phyloP scores from a whole-genome alignment of 805 yeast genomes.

The Zygoascus flipseniorum region DNA sequence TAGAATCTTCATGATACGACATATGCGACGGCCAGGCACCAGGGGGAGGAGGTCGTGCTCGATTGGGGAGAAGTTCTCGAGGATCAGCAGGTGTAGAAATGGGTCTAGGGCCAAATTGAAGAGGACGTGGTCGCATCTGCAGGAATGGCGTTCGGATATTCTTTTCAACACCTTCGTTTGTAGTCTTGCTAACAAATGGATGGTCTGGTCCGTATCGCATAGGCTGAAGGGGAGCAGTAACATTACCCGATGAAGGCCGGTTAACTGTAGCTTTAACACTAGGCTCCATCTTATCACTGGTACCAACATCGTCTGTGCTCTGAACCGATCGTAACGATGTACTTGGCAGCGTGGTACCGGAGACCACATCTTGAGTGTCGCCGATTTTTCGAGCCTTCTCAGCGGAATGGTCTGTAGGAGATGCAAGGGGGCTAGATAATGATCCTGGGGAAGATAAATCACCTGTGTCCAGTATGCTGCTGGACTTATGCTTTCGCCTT shows the following conservation, averaged over 20 bases:
- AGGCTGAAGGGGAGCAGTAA: not conserved
- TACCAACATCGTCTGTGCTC: not conserved
- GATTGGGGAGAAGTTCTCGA: not conserved
- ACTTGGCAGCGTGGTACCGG: not conserved
- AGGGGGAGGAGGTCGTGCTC: not conserved
- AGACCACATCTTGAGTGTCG: not conserved
- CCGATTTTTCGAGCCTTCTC: not conserved
- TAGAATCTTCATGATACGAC: not conserved
- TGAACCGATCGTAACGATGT: not conserved
- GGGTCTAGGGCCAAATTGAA: not conserved
- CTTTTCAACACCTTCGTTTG: not conserved
- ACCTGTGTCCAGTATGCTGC: not conserved
- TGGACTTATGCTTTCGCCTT: slow-evolving; percentile 6
- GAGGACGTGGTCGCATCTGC: not conserved
- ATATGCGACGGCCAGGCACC: not conserved
- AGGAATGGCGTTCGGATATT: not conserved
- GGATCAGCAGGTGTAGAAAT: slow-evolving; percentile 8
- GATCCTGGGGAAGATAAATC: not conserved
- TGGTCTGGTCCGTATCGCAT: not conserved
- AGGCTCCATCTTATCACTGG: not conserved
- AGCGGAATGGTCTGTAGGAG: not conserved
- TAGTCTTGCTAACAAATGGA: not conserved
- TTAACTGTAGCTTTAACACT: not conserved
- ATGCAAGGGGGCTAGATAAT: not conserved
- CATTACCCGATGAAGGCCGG: not conserved